Evolutionary conservation across 2,329 filamentous ascomycete genomes (phyloP), one percentile per base, ranked within the genome.

Genomic region (Trematosphaeria pertusa): DNA sequence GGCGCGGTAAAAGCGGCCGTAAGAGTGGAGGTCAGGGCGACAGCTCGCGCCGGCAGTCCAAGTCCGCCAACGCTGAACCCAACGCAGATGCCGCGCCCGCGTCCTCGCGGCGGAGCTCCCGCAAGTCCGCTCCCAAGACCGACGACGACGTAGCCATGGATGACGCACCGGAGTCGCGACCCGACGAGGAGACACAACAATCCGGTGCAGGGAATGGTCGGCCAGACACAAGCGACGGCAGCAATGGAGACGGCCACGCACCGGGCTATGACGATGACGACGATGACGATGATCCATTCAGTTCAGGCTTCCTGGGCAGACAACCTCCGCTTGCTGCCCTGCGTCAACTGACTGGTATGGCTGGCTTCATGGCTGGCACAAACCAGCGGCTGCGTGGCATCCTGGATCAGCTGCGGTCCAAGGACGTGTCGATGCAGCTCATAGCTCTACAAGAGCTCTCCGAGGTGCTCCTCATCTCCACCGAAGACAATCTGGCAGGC

Each of bases 401-500:
- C 24, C 64, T 80, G 36, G 77, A 79, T 42, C 75, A 78, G 51
- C 77, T 99, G 47, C 87, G 87, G 56, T 86, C 89, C 61, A 93
- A 92, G 67, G 91, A 97, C 55, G 84, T 87, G 5, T 92, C 91
- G 0, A 76, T 94, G 30, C 95, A 99, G 75, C 80, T 96, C 58
- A 91, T 97, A 64, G 94, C 93, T 20, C 77, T 99, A 21, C 90
- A 96, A 71, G 93, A 97, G 60, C 79, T 99, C 5, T 96, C 93
- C 0, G 92, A 99, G 72, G 87, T 97, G 43, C 78, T 99, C 4
- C 79, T 99, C 21, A 89, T 99, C 28, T 96, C 93, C 9, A 97
- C 94, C 58, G 94, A 99, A 73, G 94, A 99, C 68, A 97, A 95
- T 57, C 81, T 99, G 9, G 90, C 93, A 1, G 94, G 94, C 4